Base-by-base conservation (phyloP, 2,329 filamentous ascomycete species). In the Orbilia oligospora region DNA sequence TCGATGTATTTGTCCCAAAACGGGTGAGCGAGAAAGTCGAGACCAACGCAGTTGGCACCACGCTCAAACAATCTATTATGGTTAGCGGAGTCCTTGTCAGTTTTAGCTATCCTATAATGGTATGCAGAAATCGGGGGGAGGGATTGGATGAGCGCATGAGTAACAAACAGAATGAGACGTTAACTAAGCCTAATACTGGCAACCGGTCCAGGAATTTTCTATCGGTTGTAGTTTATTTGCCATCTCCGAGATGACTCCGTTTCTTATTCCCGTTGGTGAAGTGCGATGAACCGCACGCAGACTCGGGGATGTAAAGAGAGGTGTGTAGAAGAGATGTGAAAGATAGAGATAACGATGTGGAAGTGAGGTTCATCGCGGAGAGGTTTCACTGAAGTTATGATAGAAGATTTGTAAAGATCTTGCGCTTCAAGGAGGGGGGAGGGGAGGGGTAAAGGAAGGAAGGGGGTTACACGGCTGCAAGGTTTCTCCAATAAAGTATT, bases 1-100 rank as follows among this genome's bases (percentile, higher is more conserved):
- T 98, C 96, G 80, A 99, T 90, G 83, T 97, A 99, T 85, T 97
- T 98, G 85, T 99, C 96, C 96, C 96, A 99, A 86, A 99, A 97
- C 0, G 94, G 94, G 83, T 97, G 94, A 1, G 94, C 92, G 33
- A 97, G 88, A 83, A 97, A 99, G 85, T 99, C 96, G 18, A 98
- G 88, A 16, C 96, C 96, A 48, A 97, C 94, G 82, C 89, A 91
- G 33, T 89, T 88, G 30, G 93, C 92, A 80, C 92, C 96, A 81
- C 96, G 92, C 84, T 99, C 95, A 83, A 98, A 98, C 8, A 98
- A 89, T 81, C 96, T 99, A 63, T 27, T n/a, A 30, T 41, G 24
- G 70, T 67, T 55, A 70, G 82, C 71, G 61, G 44, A 65, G 44
- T 77, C 80, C 68, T 82, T 80, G 84, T 87, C 81, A 88, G 87